Evolutionary conservation across 768 basidiomycete species (phyloP).

Genomic region (Lentinula guzmanii): DNA sequence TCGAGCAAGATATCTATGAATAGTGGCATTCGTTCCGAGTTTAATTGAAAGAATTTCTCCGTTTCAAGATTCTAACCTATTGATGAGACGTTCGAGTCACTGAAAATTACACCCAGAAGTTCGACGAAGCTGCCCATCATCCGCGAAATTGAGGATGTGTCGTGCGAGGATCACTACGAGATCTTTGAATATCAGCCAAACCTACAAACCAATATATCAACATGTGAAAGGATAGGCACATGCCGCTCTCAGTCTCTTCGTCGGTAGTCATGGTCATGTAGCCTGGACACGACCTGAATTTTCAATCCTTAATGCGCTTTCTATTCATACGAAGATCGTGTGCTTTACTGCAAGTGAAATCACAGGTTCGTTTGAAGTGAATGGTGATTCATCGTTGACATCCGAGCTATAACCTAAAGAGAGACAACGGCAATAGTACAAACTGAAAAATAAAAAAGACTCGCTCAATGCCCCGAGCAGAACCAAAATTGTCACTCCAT

Average conservation of each 20-base stretch:
- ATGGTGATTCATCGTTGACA: not conserved
- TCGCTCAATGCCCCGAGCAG: not conserved
- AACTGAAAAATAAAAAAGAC: not conserved
- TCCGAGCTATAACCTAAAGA: not conserved
- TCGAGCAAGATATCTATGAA: not conserved
- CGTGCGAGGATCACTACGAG: too few relatives aligned
- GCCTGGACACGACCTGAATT: not conserved
- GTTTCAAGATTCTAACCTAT: not conserved
- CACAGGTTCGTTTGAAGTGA: not conserved
- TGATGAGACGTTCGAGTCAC: too few relatives aligned
- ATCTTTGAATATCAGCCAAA: not conserved
- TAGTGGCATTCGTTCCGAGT: not conserved
- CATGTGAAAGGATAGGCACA: not conserved
- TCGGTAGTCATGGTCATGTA: not conserved
- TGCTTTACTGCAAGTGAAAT: not conserved
- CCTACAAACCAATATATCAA: not conserved
- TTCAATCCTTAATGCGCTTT: not conserved
- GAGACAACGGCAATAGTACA: not conserved
- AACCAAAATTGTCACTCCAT: not conserved
- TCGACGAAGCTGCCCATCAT: too few relatives aligned
- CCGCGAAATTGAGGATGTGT: too few relatives aligned
- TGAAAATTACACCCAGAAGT: too few relatives aligned
- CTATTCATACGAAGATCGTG: too few relatives aligned
- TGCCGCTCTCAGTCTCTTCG: not conserved
- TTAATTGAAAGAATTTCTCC: not conserved